Evolutionary conservation across 2,329 filamentous ascomycete species (phyloP).

Genomic region (Ophiostoma sp.): DNA sequence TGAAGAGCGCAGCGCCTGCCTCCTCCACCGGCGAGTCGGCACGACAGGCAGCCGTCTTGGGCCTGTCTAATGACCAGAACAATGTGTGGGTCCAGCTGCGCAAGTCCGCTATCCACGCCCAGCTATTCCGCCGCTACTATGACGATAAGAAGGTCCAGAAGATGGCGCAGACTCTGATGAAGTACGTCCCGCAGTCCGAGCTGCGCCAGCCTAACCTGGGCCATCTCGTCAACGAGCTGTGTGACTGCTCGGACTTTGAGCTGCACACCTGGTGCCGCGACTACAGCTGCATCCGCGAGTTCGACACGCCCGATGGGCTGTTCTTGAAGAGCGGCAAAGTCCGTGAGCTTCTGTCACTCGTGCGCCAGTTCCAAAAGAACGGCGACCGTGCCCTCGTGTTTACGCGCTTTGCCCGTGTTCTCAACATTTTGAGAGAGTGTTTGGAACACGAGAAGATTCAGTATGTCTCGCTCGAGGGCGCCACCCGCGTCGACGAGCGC

Average conservation of each 20-base stretch:
- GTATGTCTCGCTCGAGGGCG: conserved; percentile 85
- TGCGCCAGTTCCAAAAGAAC: conserved; percentile 70
- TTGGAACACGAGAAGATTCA: conserved; percentile 70
- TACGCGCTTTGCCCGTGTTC: conserved; percentile 87
- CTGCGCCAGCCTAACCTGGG: conserved; percentile 53
- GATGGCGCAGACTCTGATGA: conserved; percentile 72
- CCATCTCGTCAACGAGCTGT: conserved; percentile 57
- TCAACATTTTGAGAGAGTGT: conserved; percentile 85
- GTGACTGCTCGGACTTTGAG: conserved; percentile 62
- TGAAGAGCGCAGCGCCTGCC: conserved; percentile 42
- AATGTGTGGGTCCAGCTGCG: conserved; percentile 88
- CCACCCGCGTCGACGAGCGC: conserved; percentile 76
- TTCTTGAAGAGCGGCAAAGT: conserved; percentile 78
- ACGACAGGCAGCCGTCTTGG: conserved; percentile 32
- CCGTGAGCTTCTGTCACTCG: conserved; percentile 72
- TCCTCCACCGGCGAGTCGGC: neutral
- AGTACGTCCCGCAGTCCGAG: conserved; percentile 60
- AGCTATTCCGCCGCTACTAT: conserved; percentile 82
- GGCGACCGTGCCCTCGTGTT: conserved; percentile 90
- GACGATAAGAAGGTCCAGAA: conserved; percentile 70
- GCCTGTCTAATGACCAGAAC: conserved; percentile 56
- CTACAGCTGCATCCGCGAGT: conserved; percentile 55
- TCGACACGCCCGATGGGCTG: conserved; percentile 54
- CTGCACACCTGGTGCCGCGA: conserved; percentile 66
- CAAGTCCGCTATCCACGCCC: conserved; percentile 87